Evolutionary conservation across 139 green algal genomes (phyloP).

Genomic region (Nannochloris sp.): DNA sequence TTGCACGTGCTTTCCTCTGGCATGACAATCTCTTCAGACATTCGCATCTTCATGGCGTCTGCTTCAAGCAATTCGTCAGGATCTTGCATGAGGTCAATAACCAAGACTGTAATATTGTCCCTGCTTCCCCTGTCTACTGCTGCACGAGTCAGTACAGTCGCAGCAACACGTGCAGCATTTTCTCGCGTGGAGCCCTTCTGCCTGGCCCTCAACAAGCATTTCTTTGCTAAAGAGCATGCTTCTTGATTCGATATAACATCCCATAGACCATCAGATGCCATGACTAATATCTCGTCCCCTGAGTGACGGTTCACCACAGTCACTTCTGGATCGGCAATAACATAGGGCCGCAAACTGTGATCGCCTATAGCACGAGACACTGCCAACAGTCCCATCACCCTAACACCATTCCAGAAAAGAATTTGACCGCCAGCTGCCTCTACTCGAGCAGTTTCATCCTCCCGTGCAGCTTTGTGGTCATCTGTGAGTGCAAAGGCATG

Average conservation of each 20-base stretch:
- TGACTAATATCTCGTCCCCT: conserved; percentile 57
- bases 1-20: neutral
- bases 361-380: conserved; percentile 67
- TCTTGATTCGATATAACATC: conserved; percentile 69
- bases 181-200: conserved; percentile 28
- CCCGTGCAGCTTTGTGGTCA: conserved; percentile 64
- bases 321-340: conserved; percentile 60
- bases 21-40: conserved; percentile 7
- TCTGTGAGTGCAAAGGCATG: conserved; percentile 49
- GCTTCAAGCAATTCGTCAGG: conserved; percentile 8
- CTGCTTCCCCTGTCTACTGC: conserved; percentile 46
- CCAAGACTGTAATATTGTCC: conserved; percentile 59
- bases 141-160: conserved; percentile 55
- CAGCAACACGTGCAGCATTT: conserved; percentile 40
- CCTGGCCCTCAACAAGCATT: conserved; percentile 35
- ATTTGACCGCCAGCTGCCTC: conserved; percentile 61
- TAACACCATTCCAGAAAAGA: conserved; percentile 64
- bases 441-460: conserved; percentile 63
- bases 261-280: conserved; percentile 69
- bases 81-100: conserved; percentile 44
- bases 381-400: conserved; percentile 65
- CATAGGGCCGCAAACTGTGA: conserved; percentile 46
- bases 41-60: conserved; percentile 16
- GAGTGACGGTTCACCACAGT: conserved; percentile 36
- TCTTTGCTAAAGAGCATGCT: conserved; percentile 50